These are phyloP conservation scores for Zygnema cylindricum DNA, from an alignment of 139 green algal species.

Conservation along the genomic window DNA sequence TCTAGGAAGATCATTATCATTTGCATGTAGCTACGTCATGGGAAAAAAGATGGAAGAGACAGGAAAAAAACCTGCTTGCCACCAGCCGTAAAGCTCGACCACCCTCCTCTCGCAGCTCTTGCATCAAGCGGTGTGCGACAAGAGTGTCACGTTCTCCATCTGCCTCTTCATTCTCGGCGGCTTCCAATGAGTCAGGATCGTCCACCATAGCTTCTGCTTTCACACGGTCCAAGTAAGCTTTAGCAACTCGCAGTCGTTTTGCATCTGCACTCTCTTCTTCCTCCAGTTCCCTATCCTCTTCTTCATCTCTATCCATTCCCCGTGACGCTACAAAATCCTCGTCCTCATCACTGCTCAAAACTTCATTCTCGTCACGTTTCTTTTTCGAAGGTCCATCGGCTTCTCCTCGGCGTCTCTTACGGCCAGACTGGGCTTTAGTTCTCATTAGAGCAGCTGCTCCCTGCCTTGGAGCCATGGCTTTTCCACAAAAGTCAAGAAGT, in stretches of 20 bases:
- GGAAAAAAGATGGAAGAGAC: no score
- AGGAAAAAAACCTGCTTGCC: neutral
- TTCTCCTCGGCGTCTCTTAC: neutral
- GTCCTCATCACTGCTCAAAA: constrained; percentile 13
- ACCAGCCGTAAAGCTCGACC: constrained; percentile 29
- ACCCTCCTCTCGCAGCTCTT: constrained; percentile 37
- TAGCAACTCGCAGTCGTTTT: constrained; percentile 79
- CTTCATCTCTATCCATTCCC: neutral
- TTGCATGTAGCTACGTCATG: no score
- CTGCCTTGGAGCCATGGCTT: neutral
- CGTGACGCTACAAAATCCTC: neutral
- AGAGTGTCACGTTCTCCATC: constrained; percentile 21
- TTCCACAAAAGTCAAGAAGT: no score
- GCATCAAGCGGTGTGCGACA: constrained; percentile 19
- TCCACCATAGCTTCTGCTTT: constrained; percentile 54
- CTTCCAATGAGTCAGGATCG: constrained; percentile 60
- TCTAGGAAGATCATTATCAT: no score
- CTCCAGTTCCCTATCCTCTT: constrained; percentile 58
- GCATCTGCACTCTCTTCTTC: constrained; percentile 84
- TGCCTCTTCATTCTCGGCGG: constrained; percentile 55
- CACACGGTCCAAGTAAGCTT: constrained; percentile 75
- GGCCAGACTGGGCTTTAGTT: neutral
- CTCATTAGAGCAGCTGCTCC: neutral
- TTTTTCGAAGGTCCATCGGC: neutral
- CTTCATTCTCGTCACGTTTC: neutral